These are phyloP conservation scores for Talaromyces funiculosus DNA, from an alignment of 2,329 filamentous ascomycete species.

Conservation along the genomic window DNA sequence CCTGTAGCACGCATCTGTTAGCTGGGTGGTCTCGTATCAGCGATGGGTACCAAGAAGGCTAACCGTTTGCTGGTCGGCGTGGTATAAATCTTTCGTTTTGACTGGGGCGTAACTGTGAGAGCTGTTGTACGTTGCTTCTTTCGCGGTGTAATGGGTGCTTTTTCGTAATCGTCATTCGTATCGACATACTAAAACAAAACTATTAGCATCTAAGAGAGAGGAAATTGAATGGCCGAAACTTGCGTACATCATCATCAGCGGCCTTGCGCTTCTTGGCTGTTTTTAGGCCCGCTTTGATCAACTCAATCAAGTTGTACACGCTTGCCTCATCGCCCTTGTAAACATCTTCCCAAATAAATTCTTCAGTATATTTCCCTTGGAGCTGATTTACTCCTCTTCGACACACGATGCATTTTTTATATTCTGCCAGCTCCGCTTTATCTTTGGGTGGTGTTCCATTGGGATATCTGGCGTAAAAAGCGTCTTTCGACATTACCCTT, in stretches of 20 bases:
- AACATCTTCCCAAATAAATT: constrained; percentile 86
- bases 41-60: not conserved
- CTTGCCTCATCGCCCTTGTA: constrained; percentile 63
- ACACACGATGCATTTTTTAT: constrained; percentile 84
- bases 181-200: constrained; percentile 30
- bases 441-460: constrained; percentile 66
- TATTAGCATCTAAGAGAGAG: constrained; percentile 9
- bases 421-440: constrained; percentile 56
- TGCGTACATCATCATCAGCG: constrained; percentile 34
- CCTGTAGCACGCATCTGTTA: constrained; percentile 25
- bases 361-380: constrained; percentile 84
- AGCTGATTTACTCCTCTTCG: constrained; percentile 82
- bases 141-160: constrained; percentile 47
- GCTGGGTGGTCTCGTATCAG: not conserved
- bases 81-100: constrained; percentile 42
- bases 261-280: constrained; percentile 54
- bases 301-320: constrained; percentile 59
- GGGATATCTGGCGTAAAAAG: constrained; percentile 66
- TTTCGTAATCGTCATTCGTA: constrained; percentile 27
- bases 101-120: constrained; percentile 38
- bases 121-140: constrained; percentile 52
- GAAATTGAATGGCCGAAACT: not conserved
- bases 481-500: constrained; percentile 65
- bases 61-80: constrained; percentile 61
- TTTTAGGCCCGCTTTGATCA: constrained; percentile 61